Percentiles rank a stretch among this genome's conserved stretches.
Evolutionary conservation across 768 basidiomycete genomes (phyloP).

Genomic region (Epithele typhae): DNA sequence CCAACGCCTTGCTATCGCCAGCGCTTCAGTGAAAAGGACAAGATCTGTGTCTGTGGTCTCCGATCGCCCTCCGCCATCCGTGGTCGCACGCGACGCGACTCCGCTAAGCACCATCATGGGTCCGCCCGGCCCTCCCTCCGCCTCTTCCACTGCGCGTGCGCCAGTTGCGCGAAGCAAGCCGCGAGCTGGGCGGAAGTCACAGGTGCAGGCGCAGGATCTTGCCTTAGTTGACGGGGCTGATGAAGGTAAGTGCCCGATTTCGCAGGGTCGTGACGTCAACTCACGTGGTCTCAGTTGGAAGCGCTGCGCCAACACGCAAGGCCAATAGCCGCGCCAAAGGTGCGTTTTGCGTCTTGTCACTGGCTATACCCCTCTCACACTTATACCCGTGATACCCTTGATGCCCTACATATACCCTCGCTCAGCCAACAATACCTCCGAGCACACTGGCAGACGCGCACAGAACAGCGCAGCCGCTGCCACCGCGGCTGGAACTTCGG

Average conservation of each 20-base stretch:
- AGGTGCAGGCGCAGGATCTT: slow-evolving; percentile 21
- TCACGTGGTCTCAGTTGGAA: slow-evolving; percentile 35
- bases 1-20: slow-evolving; percentile 20
- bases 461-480: slow-evolving; percentile 25
- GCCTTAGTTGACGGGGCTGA: slow-evolving; percentile 50
- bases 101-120: slow-evolving; percentile 28
- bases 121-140: slow-evolving; percentile 12
- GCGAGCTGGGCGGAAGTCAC: slow-evolving; percentile 27
- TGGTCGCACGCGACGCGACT: slow-evolving; percentile 18
- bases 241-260: slow-evolving; percentile 45
- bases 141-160: slow-evolving; percentile 19
- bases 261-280: slow-evolving; percentile 18
- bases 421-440: slow-evolving; percentile 32
- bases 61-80: slow-evolving; percentile 44
- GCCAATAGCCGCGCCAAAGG: slow-evolving; percentile 37
- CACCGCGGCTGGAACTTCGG: slow-evolving; percentile 26
- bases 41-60: slow-evolving; percentile 72
- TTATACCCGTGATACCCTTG: slow-evolving; percentile 11
- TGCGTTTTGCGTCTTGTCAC: slow-evolving; percentile 20
- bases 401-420: slow-evolving; percentile 7
- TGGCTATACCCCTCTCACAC: slow-evolving; percentile 18
- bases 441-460: slow-evolving; percentile 47
- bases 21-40: slow-evolving; percentile 62
- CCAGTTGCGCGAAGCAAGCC: slow-evolving; percentile 26
- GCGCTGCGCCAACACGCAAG: slow-evolving; percentile 30